These are phyloP conservation scores for Boletus coccyginus DNA, from an alignment of 768 basidiomycete species.

Conservation along the genomic window DNA sequence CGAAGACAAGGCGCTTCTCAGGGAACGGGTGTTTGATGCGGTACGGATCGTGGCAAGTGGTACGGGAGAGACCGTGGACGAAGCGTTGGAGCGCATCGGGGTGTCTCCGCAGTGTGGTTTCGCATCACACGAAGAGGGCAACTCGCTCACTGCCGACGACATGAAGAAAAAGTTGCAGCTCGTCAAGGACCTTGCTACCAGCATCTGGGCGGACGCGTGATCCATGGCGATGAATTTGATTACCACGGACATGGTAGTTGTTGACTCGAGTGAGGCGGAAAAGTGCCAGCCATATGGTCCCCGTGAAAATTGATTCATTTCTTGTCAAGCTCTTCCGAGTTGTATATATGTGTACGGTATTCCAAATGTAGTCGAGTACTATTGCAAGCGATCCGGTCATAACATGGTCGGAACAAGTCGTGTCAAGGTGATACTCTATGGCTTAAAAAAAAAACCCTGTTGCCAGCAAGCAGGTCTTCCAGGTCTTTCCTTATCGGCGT, in stretches of 20 bases:
- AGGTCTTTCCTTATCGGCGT: background rate
- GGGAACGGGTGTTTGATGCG: conserved; percentile 40
- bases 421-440: background rate
- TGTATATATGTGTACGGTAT: background rate
- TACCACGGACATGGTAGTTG: background rate
- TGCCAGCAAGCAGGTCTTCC: background rate
- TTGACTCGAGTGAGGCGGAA: background rate
- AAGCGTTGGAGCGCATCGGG: conserved; percentile 38
- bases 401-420: background rate
- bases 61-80: conserved; percentile 34
- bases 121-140: conserved; percentile 46
- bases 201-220: conserved; percentile 34
- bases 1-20: conserved; percentile 41
- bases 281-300: background rate
- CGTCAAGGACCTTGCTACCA: conserved; percentile 35
- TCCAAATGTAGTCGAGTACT: background rate
- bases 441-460: background rate
- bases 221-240: background rate
- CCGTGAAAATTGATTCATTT: too few species aligned
- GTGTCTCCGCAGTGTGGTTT: conserved; percentile 53
- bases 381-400: background rate
- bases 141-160: conserved; percentile 35
- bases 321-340: background rate
- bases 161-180: conserved; percentile 32
- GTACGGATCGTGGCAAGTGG: conserved; percentile 43